Evolutionary conservation across 305 asterid species (phyloP).

Genomic region (Fraxinus greggii): DNA sequence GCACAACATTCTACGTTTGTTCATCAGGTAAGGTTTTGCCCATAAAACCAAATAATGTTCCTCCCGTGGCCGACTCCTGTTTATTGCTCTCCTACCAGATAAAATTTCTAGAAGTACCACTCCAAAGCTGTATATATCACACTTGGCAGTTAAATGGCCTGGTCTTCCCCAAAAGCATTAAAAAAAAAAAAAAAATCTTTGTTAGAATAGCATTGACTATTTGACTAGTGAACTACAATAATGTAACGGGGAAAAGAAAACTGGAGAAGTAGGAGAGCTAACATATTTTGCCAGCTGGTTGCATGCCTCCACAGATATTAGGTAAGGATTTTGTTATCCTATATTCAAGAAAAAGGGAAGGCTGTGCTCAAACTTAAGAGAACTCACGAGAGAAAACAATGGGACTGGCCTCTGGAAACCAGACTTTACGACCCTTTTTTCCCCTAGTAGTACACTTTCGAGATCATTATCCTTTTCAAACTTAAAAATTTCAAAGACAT

Average conservation of each 20-base stretch:
- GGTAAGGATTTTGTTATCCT: background rate
- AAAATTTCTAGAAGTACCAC: constrained; percentile 80
- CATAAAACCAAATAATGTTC: constrained; percentile 78
- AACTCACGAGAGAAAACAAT: background rate
- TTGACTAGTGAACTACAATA: background rate
- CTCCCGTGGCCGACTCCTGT: constrained; percentile 79
- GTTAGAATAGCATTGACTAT: background rate
- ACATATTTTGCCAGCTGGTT: background rate
- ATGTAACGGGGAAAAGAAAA: background rate
- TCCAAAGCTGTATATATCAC: constrained; percentile 87
- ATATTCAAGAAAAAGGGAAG: background rate
- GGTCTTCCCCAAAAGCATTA: background rate
- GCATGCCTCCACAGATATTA: background rate
- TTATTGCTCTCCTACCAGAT: constrained; percentile 79
- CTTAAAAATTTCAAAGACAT: background rate
- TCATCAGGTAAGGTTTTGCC: constrained; percentile 78
- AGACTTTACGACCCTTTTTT: background rate
- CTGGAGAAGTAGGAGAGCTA: background rate
- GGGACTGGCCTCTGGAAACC: background rate
- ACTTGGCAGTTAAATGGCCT: constrained; percentile 85
- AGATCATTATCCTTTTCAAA: background rate
- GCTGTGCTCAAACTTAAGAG: background rate
- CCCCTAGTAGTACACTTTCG: background rate
- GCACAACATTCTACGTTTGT: constrained; percentile 62
- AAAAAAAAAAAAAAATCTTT: background rate